Percentiles rank a stretch among this genome's conserved stretches.
Evolutionary conservation across 2,329 filamentous ascomycete species (phyloP).

Genomic region (Coniochaeta ligniaria): DNA sequence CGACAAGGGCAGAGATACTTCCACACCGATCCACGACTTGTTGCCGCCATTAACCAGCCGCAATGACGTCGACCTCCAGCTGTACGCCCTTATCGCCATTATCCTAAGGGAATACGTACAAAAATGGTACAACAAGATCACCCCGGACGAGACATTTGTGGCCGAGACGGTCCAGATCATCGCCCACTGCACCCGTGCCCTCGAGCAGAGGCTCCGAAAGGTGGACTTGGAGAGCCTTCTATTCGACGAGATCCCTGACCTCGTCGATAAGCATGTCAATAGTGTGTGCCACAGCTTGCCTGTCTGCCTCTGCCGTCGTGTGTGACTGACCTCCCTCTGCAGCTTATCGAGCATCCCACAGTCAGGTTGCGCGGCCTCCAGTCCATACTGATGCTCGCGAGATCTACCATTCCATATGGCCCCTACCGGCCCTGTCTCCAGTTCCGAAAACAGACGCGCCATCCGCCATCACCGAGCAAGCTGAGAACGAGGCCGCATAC

Average conservation of each 20-base stretch:
- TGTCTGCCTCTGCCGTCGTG: neutral
- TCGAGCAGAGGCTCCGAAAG: constrained; percentile 79
- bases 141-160: constrained; percentile 80
- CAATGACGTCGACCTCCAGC: constrained; percentile 85
- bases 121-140: constrained; percentile 90
- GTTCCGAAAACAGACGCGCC: constrained; percentile 54
- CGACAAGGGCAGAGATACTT: constrained; percentile 46
- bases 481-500: constrained; percentile 73
- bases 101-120: constrained; percentile 86
- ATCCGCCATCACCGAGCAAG: constrained; percentile 50
- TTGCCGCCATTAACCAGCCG: constrained; percentile 89
- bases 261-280: constrained; percentile 72
- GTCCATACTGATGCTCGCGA: constrained; percentile 55
- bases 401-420: constrained; percentile 78
- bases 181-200: constrained; percentile 79
- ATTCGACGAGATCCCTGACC: constrained; percentile 78
- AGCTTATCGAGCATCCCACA: constrained; percentile 69
- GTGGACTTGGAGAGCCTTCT: constrained; percentile 77
- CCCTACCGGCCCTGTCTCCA: constrained; percentile 73
- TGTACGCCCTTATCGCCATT: constrained; percentile 88
- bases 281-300: constrained; percentile 41
- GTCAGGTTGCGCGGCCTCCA: constrained; percentile 48
- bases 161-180: constrained; percentile 85
- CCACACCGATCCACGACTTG: constrained; percentile 67
- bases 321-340: constrained; percentile 11